These are phyloP conservation scores for Candolleomyces eurysporus DNA, from an alignment of 768 basidiomycete genomes.

Conservation along the genomic window DNA sequence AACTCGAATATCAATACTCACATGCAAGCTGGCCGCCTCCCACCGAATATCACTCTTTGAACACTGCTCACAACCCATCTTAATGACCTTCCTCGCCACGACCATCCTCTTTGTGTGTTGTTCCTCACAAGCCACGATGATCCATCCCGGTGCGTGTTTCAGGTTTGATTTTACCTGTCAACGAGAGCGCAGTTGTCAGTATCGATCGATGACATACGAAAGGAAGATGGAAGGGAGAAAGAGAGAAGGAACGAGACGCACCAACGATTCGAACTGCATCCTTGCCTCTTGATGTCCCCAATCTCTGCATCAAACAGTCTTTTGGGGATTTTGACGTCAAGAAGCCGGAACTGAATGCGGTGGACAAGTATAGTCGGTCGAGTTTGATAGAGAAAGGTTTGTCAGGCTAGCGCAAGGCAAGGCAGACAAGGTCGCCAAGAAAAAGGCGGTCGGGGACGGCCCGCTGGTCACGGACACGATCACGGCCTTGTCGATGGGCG, in stretches of 20 bases:
- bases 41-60: conserved; percentile 97
- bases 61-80: conserved; percentile 91
- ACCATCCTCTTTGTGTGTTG: conserved; percentile 98
- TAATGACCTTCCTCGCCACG: conserved; percentile 88
- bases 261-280: conserved; percentile 90
- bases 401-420: conserved; percentile 52
- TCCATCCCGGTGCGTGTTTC: conserved; percentile 98
- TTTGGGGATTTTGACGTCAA: conserved; percentile 93
- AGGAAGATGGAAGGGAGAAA: neutral
- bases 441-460: conserved; percentile 61
- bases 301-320: conserved; percentile 97
- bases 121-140: conserved; percentile 93
- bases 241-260: neutral
- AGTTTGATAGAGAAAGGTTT: conserved; percentile 91
- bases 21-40: conserved; percentile 93
- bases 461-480: conserved; percentile 68
- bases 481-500: conserved; percentile 41
- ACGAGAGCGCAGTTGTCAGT: conserved; percentile 22
- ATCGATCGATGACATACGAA: conserved; percentile 34
- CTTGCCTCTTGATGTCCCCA: conserved; percentile 96
- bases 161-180: neutral
- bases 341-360: conserved; percentile 62
- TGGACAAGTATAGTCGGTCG: conserved; percentile 44
- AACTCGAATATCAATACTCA: conserved; percentile 65
- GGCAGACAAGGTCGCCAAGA: conserved; percentile 57